Conservation (phyloP, 2,329 filamentous ascomycete species). For the Colletotrichum graminicola region DNA sequence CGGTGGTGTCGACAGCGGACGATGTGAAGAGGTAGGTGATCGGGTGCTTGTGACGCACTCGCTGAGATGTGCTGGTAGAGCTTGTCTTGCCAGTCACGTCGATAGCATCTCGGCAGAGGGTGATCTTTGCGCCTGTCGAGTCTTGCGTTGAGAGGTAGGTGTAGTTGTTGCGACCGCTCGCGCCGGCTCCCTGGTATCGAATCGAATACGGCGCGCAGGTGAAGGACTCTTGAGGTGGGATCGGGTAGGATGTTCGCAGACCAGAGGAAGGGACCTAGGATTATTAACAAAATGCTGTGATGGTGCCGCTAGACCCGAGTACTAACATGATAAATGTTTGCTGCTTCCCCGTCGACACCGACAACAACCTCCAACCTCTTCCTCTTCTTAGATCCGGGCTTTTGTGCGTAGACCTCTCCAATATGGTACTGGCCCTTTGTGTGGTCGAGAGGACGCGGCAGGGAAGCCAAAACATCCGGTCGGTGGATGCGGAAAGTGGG, state of each 20-base stretch:
- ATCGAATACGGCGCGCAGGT: conserved; percentile 72
- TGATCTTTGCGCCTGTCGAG: conserved; percentile 62
- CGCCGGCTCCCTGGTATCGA: conserved; percentile 62
- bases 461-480: conserved; percentile 72
- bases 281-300: conserved; percentile 42
- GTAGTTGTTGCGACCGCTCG: conserved; percentile 65
- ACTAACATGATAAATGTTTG: conserved; percentile 75
- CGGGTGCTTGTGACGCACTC: conserved; percentile 49
- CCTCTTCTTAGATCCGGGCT: conserved; percentile 68
- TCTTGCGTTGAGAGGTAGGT: conserved; percentile 71
- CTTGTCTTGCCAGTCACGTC: conserved; percentile 64
- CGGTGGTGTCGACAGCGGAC: conserved; percentile 42
- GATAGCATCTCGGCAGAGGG: conserved; percentile 70
- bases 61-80: conserved; percentile 61
- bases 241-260: conserved; percentile 75
- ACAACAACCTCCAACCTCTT: conserved; percentile 74
- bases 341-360: conserved; percentile 73
- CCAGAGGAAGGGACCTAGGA: conserved; percentile 70
- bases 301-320: background rate
- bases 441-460: conserved; percentile 69
- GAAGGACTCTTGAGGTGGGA: conserved; percentile 74
- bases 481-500: conserved; percentile 72
- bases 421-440: conserved; percentile 63
- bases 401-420: conserved; percentile 71
- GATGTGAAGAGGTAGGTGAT: conserved; percentile 59